Evolutionary conservation across 176 grass and related monocot species (phyloP), one percentile per base, ranked within the genome.

Genomic region (Musa acuminata): DNA sequence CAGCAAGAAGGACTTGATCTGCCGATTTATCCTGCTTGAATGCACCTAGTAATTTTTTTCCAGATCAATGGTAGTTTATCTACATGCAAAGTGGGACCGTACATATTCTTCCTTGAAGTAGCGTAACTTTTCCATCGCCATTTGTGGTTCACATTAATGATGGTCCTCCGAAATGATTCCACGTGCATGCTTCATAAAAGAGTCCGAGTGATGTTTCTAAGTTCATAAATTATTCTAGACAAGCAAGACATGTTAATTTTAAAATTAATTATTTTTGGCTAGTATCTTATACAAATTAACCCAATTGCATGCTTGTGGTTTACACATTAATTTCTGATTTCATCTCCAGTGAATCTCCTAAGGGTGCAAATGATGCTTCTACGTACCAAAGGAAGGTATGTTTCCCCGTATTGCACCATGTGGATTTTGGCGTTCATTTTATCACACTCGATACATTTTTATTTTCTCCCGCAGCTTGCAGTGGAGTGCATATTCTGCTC

Each of bases 401-500:
- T 13, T 19, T 80, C 22, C 64, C 20, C 4, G n/a, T 43, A 43
- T 43, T 43, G 35, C 35, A 43, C 35, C 35, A 43, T 43, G 35
- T 43, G 35, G 35, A 43, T 43, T 43, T 43, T 5, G 35, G 35
- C 35, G 4, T 43, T 43, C 35, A 43, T 43, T 43, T 5, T 43
- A 43, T 79, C 3, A 77, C 74, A 65, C 26, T 64, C 62, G 68
- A 27, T 13, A 80, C 84, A 75, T 65, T 24, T n/a, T 81, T 63
- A 63, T 80, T 71, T 79, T 8, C 25, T 82, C 35, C 35, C 3
- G 4, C 90, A 99, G 95, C 87, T 99, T 85, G 88, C 85, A 80
- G 88, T 99, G 62, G 95, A 99, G 84, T 99, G 95, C 87, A 93
- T 99, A 77, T 99, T 99, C 76, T 89, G 84, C 75, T 99, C 95